Percentiles rank a stretch among this genome's conserved stretches.
These are phyloP conservation scores for Kwoniella europaea DNA, from an alignment of 768 basidiomycete genomes.

Conservation along the genomic window DNA sequence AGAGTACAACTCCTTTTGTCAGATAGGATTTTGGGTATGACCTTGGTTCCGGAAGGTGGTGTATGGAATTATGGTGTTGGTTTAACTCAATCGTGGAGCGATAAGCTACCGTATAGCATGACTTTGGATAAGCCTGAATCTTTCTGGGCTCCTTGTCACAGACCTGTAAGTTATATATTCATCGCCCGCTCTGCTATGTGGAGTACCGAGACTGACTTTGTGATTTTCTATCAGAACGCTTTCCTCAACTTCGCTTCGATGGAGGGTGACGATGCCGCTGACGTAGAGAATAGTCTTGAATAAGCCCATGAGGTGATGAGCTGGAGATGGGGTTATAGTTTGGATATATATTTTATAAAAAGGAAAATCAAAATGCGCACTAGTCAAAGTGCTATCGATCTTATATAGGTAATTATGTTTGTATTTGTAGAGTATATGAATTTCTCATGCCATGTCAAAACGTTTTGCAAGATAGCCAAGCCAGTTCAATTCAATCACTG, in stretches of 20 bases:
- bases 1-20: conserved; percentile 85
- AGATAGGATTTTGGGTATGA: conserved; percentile 94
- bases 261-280: conserved; percentile 89
- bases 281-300: conserved; percentile 92
- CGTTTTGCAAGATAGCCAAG: no score
- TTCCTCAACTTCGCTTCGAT: conserved; percentile 95
- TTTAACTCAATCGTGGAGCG: conserved; percentile 86
- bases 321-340: not conserved
- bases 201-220: conserved; percentile 13
- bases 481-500: no score
- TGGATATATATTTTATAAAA: not conserved
- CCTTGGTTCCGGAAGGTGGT: conserved; percentile 87
- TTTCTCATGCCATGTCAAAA: not conserved
- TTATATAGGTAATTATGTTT: conserved; percentile 12
- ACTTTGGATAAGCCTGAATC: conserved; percentile 87
- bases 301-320: conserved; percentile 56
- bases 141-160: conserved; percentile 96
- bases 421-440: conserved; percentile 18
- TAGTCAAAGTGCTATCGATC: conserved; percentile 5
- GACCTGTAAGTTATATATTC: conserved; percentile 65
- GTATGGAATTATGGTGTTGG: conserved; percentile 98
- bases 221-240: conserved; percentile 59
- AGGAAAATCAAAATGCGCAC: conserved; percentile 1
- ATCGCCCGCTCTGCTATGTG: not conserved
- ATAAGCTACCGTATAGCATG: conserved; percentile 79